These are phyloP conservation scores for Sutorius eximius DNA, from an alignment of 1,284 basidiomycete genomes.

Conservation along the genomic window DNA sequence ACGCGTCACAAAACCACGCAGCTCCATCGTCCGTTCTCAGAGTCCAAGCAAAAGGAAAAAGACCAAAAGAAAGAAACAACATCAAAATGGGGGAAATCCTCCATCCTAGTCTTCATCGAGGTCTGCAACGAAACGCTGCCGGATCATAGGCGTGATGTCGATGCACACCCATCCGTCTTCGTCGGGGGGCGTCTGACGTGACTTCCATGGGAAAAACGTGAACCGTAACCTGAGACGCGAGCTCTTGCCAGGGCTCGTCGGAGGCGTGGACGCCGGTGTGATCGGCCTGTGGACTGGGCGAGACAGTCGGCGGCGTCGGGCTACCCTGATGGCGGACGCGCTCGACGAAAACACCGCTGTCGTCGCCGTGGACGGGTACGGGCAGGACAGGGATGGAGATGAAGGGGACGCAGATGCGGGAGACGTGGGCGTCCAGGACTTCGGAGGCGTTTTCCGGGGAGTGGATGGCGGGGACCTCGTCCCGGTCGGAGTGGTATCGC, in stretches of 20 bases:
- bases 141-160: constrained; percentile 41
- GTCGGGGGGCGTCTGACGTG: constrained; percentile 20
- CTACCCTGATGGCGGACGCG: neutral
- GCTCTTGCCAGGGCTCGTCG: constrained; percentile 17
- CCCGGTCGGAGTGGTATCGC: neutral
- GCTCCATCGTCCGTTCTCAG: neutral
- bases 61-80: neutral
- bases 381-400: neutral
- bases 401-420: neutral
- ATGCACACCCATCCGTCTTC: constrained; percentile 43
- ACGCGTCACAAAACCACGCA: neutral
- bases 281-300: neutral
- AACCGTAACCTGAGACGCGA: constrained; percentile 17
- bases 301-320: constrained; percentile 11
- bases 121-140: constrained; percentile 27
- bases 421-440: neutral
- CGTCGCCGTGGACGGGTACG: neutral
- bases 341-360: constrained; percentile 1
- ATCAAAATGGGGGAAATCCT: neutral
- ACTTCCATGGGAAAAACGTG: constrained; percentile 26
- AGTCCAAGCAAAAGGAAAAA: neutral
- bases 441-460: constrained; percentile 8
- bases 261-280: constrained; percentile 1
- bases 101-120: constrained; percentile 5
- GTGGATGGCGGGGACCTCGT: constrained; percentile 14